Percentiles rank a stretch among this genome's conserved stretches.
phyloP scores from a whole-genome alignment of 257 asterid genomes.

The Plantago major region DNA sequence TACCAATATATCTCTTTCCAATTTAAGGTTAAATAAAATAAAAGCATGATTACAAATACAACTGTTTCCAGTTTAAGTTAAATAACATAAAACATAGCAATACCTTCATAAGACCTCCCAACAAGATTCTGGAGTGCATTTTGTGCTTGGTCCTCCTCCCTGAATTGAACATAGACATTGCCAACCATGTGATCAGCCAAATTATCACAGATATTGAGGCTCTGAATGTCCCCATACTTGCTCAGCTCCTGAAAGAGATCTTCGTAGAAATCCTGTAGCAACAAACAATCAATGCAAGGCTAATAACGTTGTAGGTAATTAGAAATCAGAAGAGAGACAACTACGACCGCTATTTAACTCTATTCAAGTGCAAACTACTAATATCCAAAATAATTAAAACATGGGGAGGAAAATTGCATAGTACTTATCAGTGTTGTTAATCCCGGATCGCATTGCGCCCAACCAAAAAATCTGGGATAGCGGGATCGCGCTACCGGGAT shows the following conservation, averaged over 20 bases:
- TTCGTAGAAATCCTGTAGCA: slow-evolving; percentile 66
- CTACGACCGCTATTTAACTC: too few relatives aligned
- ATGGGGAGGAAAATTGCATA: too few relatives aligned
- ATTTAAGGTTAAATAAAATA: not conserved
- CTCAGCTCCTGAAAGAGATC: slow-evolving; percentile 84
- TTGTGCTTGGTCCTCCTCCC: slow-evolving; percentile 87
- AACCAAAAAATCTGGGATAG: too few relatives aligned
- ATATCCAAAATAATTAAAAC: too few relatives aligned
- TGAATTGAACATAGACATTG: slow-evolving; percentile 75
- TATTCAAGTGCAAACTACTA: too few relatives aligned
- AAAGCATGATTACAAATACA: not conserved
- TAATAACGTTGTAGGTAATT: not conserved
- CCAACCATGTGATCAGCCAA: slow-evolving; percentile 96
- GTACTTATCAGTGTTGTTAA: too few relatives aligned
- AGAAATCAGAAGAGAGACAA: not conserved
- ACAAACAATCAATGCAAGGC: not conserved
- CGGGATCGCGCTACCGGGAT: too few relatives aligned
- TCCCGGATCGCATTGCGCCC: too few relatives aligned
- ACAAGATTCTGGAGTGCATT: slow-evolving; percentile 73
- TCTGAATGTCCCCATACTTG: slow-evolving; percentile 84
- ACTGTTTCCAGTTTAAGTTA: too few relatives aligned
- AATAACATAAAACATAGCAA: not conserved
- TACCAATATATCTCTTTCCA: not conserved
- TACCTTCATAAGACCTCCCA: slow-evolving; percentile 80
- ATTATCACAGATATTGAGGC: slow-evolving; percentile 80